These are phyloP conservation scores for Cryptococcus sp. DNA, from an alignment of 1,284 basidiomycete genomes.

Conservation along the genomic window DNA sequence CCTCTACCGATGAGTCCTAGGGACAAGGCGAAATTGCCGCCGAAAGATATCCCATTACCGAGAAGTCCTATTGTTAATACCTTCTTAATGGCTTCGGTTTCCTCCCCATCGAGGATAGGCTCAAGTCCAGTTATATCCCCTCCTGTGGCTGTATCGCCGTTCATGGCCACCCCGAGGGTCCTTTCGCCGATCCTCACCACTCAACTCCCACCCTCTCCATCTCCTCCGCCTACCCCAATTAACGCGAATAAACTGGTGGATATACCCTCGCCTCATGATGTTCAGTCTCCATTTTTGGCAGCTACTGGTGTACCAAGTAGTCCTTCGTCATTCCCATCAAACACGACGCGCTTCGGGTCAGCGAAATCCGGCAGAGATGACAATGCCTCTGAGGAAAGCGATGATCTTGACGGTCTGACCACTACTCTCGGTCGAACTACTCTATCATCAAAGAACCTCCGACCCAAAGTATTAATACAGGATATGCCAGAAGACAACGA, in stretches of 20 bases:
- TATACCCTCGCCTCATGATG: not conserved
- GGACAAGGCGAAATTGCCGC: conserved; percentile 12
- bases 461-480: not conserved
- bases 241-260: not conserved
- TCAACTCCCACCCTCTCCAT: not conserved
- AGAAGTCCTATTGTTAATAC: not conserved
- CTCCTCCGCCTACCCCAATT: not conserved
- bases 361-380: not conserved
- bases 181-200: not conserved
- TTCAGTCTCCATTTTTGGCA: not conserved
- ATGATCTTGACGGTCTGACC: not conserved
- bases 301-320: not conserved
- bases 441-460: not conserved
- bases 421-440: not conserved
- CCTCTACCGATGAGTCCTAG: conserved; percentile 20
- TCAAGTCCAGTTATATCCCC: not conserved
- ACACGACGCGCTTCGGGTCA: not conserved
- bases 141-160: not conserved
- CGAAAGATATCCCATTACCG: conserved; percentile 20
- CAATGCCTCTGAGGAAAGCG: not conserved
- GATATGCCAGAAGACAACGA: not conserved
- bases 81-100: not conserved
- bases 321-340: not conserved
- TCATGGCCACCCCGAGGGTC: not conserved
- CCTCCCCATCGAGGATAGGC: not conserved